phyloP scores from a whole-genome alignment of 1,139 yeast genomes.

The Yamadazyma epiphylla region DNA sequence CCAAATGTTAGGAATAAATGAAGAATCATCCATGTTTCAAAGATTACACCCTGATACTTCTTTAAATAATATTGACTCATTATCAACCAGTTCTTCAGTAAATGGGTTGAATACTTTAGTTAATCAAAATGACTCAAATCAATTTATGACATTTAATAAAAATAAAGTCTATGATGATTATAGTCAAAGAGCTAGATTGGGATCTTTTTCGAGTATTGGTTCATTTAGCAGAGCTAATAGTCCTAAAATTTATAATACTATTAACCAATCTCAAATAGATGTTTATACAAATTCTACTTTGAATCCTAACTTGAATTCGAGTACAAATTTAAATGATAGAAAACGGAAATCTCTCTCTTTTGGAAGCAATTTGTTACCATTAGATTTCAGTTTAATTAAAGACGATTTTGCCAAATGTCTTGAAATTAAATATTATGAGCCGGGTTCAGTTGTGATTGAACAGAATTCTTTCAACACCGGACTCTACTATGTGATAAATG shows the following conservation, averaged over 20 bases:
- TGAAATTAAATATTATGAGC: constrained; percentile 51
- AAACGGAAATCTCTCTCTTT: neutral
- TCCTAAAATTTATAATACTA: constrained; percentile 27
- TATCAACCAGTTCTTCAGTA: constrained; percentile 25
- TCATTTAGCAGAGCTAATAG: constrained; percentile 15
- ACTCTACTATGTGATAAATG: constrained; percentile 73
- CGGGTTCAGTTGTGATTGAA: constrained; percentile 55
- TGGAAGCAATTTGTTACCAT: neutral
- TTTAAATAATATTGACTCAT: constrained; percentile 6
- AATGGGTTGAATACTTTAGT: constrained; percentile 26
- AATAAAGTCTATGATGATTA: constrained; percentile 18
- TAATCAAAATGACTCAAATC: constrained; percentile 14
- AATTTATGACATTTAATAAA: constrained; percentile 12
- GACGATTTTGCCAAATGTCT: constrained; percentile 62
- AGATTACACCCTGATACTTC: constrained; percentile 10
- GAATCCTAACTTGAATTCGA: constrained; percentile 6
- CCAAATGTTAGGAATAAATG: constrained; percentile 64
- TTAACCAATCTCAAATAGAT: constrained; percentile 19
- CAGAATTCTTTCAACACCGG: constrained; percentile 72
- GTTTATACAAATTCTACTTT: constrained; percentile 1
- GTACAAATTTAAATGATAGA: constrained; percentile 1
- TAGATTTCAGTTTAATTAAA: constrained; percentile 33
- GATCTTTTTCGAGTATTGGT: constrained; percentile 17
- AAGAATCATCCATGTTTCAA: constrained; percentile 15
- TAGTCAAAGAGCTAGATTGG: constrained; percentile 16